Percentiles rank a stretch among this genome's conserved stretches.
Conservation (phyloP, 768 basidiomycete species). For the Tephrocybe rancida region DNA sequence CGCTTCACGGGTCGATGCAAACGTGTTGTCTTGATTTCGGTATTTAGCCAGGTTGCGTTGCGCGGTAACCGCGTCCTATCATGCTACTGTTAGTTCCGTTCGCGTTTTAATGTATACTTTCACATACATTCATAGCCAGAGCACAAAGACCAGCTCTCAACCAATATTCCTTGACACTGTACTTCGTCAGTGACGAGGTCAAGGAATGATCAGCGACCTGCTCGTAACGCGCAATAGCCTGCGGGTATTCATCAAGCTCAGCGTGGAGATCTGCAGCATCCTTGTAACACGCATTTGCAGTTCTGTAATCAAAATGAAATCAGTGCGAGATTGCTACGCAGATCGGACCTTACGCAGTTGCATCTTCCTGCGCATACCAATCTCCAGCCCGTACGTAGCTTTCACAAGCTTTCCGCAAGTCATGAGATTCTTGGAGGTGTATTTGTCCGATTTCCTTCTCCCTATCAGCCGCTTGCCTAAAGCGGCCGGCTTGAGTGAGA, state of each 20-base stretch:
- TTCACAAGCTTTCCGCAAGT: slow-evolving; percentile 86
- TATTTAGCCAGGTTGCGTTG: slow-evolving; percentile 81
- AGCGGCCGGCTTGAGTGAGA: slow-evolving; percentile 83
- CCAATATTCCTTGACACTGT: slow-evolving; percentile 99
- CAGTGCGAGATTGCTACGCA: background rate
- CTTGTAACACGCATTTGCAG: slow-evolving; percentile 94
- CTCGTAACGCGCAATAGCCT: slow-evolving; percentile 88
- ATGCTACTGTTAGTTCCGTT: background rate
- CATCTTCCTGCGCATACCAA: slow-evolving; percentile 98
- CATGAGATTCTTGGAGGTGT: slow-evolving; percentile 79
- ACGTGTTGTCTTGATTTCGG: slow-evolving; percentile 80
- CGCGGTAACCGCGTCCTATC: slow-evolving; percentile 82
- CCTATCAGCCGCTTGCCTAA: slow-evolving; percentile 96
- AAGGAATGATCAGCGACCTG: slow-evolving; percentile 87
- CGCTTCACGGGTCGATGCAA: slow-evolving; percentile 86
- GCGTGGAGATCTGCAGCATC: slow-evolving; percentile 96
- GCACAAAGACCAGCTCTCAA: slow-evolving; percentile 85
- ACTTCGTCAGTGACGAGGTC: slow-evolving; percentile 86
- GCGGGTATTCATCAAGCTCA: slow-evolving; percentile 81
- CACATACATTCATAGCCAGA: slow-evolving; percentile 79
- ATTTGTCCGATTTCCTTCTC: slow-evolving; percentile 98
- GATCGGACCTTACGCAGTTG: slow-evolving; percentile 72
- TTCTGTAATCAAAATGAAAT: slow-evolving; percentile 47
- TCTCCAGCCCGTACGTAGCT: slow-evolving; percentile 92
- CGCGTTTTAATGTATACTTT: background rate